Evolutionary conservation across 2,329 filamentous ascomycete species (phyloP).

Genomic region (Ceratocystis colombiana): DNA sequence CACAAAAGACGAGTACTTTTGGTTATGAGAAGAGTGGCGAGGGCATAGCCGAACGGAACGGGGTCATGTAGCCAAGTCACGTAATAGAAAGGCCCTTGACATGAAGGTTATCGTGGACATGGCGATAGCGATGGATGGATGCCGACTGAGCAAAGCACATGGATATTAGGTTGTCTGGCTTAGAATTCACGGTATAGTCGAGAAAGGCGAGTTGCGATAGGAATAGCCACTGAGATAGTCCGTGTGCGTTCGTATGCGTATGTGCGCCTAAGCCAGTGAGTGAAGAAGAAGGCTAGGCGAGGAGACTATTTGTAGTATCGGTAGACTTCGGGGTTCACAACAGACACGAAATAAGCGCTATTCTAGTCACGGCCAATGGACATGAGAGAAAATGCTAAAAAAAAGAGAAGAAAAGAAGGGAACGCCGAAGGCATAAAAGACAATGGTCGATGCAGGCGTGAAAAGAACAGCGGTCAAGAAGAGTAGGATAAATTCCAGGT

Average conservation of each 20-base stretch:
- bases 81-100: neutral
- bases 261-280: neutral
- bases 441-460: neutral
- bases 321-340: slow-evolving; percentile 4
- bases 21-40: neutral
- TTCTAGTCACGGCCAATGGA: neutral
- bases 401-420: neutral
- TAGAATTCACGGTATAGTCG: neutral
- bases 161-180: neutral
- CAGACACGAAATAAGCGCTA: slow-evolving; percentile 2
- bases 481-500: neutral
- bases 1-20: neutral
- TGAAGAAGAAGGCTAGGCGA: too few relatives aligned
- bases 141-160: neutral
- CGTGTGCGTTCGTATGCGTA: neutral
- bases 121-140: neutral
- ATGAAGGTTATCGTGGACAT: neutral
- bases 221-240: neutral
- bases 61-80: neutral
- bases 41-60: neutral
- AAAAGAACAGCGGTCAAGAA: slow-evolving; percentile 7
- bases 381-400: neutral
- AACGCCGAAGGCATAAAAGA: slow-evolving; percentile 5
- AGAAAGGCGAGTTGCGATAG: neutral
- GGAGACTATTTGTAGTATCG: neutral